phyloP scores from a whole-genome alignment of 2,329 filamentous ascomycete species.

The Verticillium dahliae region DNA sequence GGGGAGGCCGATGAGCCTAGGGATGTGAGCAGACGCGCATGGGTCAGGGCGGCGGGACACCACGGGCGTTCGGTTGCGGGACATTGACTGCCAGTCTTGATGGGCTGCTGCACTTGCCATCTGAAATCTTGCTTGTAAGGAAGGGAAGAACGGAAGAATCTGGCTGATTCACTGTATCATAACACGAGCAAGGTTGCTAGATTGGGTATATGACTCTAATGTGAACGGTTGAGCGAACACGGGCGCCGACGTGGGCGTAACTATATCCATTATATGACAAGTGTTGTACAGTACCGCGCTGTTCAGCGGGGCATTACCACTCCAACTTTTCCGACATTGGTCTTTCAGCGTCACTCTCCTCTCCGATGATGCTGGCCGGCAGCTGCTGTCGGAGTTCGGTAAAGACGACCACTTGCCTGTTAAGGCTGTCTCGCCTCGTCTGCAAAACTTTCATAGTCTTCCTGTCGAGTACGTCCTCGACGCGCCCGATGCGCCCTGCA shows the following conservation, averaged over 20 bases:
- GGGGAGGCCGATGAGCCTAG: neutral
- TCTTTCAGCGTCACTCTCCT: neutral
- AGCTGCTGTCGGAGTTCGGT: conserved; percentile 8
- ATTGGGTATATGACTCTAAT: neutral
- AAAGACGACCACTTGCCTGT: conserved; percentile 16
- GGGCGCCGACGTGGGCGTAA: neutral
- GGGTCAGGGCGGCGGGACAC: no score
- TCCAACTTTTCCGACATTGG: neutral
- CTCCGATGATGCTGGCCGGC: neutral
- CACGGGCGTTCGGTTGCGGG: no score
- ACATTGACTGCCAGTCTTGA: no score
- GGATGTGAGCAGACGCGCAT: neutral
- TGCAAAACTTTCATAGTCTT: conserved; percentile 24
- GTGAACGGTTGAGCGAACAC: neutral
- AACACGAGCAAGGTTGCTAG: neutral
- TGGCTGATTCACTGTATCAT: neutral
- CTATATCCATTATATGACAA: neutral
- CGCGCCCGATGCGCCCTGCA: conserved; percentile 34
- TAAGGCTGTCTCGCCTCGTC: conserved; percentile 19
- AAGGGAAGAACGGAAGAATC: neutral
- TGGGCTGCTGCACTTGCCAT: no score
- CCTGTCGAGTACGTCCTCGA: conserved; percentile 28
- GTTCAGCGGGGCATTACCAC: neutral
- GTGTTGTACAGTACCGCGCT: neutral
- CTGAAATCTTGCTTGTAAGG: no score